These are phyloP conservation scores for Globisporangium echinulatum DNA, from an alignment of 352 stramenopile genomes.

Conservation along the genomic window DNA sequence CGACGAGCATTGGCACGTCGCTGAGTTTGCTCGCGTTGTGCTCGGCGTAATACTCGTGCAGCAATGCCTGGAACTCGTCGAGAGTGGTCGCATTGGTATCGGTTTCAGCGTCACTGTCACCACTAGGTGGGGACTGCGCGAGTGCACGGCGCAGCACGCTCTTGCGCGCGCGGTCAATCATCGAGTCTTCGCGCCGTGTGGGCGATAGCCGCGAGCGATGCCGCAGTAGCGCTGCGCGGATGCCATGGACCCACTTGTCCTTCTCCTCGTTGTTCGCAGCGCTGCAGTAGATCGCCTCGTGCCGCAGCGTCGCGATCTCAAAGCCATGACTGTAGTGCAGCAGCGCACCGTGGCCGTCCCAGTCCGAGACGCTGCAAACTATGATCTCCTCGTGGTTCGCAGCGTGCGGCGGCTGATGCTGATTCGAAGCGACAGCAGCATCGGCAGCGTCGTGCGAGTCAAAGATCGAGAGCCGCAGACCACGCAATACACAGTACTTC, in stretches of 20 bases:
- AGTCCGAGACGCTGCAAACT: conserved; percentile 41
- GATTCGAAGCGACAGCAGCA: too few relatives aligned
- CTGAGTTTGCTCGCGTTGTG: conserved; percentile 56
- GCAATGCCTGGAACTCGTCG: conserved; percentile 23
- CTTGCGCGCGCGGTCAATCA: conserved; percentile 14
- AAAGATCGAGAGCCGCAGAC: conserved; percentile 38
- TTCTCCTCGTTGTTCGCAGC: conserved; percentile 54
- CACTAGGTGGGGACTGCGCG: background rate
- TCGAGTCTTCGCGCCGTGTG: conserved; percentile 20
- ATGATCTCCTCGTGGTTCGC: conserved; percentile 17
- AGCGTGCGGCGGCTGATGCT: too few relatives aligned
- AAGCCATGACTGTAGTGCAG: conserved; percentile 74
- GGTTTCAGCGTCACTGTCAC: background rate
- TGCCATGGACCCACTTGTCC: conserved; percentile 50
- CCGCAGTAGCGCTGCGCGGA: conserved; percentile 45
- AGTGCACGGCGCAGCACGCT: conserved; percentile 12
- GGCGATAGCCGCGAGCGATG: conserved; percentile 25
- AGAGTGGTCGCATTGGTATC: background rate
- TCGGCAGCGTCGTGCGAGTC: conserved; percentile 23
- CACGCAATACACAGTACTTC: conserved; percentile 48
- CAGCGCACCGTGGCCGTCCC: conserved; percentile 53
- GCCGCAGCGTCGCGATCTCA: conserved; percentile 48
- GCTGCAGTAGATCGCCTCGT: conserved; percentile 60
- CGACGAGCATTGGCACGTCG: conserved; percentile 47
- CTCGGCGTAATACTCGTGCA: conserved; percentile 50